Conservation (phyloP, 2,329 filamentous ascomycete genomes). For the Neoascochyta sp. region DNA sequence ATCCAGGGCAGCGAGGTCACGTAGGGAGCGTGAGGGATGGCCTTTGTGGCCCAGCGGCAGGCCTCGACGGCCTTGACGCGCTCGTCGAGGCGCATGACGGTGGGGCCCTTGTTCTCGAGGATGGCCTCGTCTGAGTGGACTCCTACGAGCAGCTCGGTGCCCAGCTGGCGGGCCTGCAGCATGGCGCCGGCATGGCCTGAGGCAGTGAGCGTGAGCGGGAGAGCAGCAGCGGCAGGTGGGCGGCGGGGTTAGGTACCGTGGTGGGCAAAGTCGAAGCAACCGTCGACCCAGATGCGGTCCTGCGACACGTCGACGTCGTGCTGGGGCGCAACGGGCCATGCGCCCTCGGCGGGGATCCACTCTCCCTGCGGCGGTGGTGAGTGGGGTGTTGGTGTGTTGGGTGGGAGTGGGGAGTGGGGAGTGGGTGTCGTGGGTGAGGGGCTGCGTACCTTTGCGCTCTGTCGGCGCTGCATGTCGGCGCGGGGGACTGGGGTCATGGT, state of each 20-base stretch:
- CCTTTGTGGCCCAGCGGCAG: conserved; percentile 88
- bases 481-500: conserved; percentile 1
- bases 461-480: conserved; percentile 31
- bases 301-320: conserved; percentile 56
- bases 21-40: conserved; percentile 83
- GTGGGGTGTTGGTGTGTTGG: conserved; percentile 3
- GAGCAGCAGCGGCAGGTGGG: neutral
- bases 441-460: conserved; percentile 34
- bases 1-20: conserved; percentile 94
- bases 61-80: conserved; percentile 86
- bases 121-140: conserved; percentile 96
- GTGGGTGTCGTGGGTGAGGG: neutral
- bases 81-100: conserved; percentile 92
- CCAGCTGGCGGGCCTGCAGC: conserved; percentile 89
- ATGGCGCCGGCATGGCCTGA: conserved; percentile 92
- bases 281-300: conserved; percentile 93
- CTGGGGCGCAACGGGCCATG: conserved; percentile 65
- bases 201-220: conserved; percentile 10
- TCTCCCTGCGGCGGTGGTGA: conserved; percentile 25
- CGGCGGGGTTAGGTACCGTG: conserved; percentile 58
- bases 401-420: too few species aligned
- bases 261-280: conserved; percentile 98
- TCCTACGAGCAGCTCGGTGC: conserved; percentile 82
- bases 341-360: conserved; percentile 49
- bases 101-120: conserved; percentile 93